Percentiles rank a stretch among this genome's conserved stretches.
phyloP scores from a whole-genome alignment of 177 flowering plant species.

The Vitis hybrid region DNA sequence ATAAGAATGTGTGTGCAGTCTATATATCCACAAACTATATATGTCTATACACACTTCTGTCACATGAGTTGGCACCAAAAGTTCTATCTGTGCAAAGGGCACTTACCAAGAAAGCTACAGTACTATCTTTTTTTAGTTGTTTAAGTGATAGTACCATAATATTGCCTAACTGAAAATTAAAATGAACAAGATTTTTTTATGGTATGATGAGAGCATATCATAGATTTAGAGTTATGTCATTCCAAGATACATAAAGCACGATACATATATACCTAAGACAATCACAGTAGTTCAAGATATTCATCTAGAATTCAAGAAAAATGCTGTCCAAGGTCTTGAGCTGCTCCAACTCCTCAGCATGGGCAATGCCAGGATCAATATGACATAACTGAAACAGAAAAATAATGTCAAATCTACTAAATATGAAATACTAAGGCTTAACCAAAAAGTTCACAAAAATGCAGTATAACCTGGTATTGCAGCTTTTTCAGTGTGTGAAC shows the following conservation, averaged over 20 bases:
- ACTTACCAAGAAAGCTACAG: too few species aligned
- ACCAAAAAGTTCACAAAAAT: background rate
- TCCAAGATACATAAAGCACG: too few species aligned
- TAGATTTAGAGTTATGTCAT: too few species aligned
- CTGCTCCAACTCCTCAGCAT: slow-evolving; percentile 60
- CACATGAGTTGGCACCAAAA: too few species aligned
- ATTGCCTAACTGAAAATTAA: too few species aligned
- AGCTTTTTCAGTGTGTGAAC: slow-evolving; percentile 78
- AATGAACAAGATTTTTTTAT: too few species aligned
- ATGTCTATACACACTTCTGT: too few species aligned
- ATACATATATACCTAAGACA: background rate
- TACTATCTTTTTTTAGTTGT: too few species aligned
- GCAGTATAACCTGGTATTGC: slow-evolving; percentile 72
- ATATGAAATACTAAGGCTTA: background rate
- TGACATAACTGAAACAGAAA: slow-evolving; percentile 61
- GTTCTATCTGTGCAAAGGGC: too few species aligned
- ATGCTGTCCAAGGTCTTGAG: slow-evolving; percentile 66
- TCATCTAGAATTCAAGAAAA: slow-evolving; percentile 43
- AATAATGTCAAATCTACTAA: background rate
- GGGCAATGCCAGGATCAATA: slow-evolving; percentile 69
- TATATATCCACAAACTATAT: too few species aligned
- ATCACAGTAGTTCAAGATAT: background rate
- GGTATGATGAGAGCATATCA: too few species aligned
- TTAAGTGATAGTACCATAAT: too few species aligned
- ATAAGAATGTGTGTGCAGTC: background rate